Base-by-base conservation (phyloP, 352 stramenopile species). In the Nothophytophthora sp. region DNA sequence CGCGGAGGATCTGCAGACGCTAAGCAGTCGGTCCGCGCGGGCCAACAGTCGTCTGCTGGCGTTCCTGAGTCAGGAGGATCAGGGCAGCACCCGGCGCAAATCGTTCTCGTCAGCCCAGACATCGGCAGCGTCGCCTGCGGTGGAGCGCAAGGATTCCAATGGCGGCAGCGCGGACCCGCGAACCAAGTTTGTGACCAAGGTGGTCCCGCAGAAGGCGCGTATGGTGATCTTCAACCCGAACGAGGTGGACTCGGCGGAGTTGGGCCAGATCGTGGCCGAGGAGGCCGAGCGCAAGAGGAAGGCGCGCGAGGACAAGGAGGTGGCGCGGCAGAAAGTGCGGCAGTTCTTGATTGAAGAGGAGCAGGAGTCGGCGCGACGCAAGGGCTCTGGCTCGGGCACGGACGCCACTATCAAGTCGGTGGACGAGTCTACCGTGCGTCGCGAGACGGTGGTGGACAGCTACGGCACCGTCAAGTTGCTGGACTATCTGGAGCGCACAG, bases 31-130 rank as follows among this genome's bases (percentile, higher is more conserved):
- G 15, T 40, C 50, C 7, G 49, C 65, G 53, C 63, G 57, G 1
- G 66, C 63, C 15, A 88, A 87, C 61, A 86, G 68, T 63, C 68
- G 67, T 3, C 53, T 90, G 24, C 24, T 73, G 43, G 79, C 76
- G 1, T 90, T 90, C 61, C 40, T 90, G 24, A 73, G 67, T 2
- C 55, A 80, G 11, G 79, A 87, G 42, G 51, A 65, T 7, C 72
- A 78, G 23, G 70, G 77, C 16, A 63, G 68, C 12, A 70, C 75
- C 22, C 23, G 33, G 16, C 44, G 39, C 42, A 71, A 49, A 13
- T 72, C 62, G 3, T 33, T 70, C 24, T 73, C 63, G 13, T 75
- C 74, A 3, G 54, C 60, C 2, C 55, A 61, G 19, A 58, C 63
- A 10, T 48, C 62, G 7, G 33, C 59, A n/a, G 33, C 51, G 12